phyloP scores from a whole-genome alignment of 2,329 filamentous ascomycete genomes.

The Aspergillus transmontanensis region DNA sequence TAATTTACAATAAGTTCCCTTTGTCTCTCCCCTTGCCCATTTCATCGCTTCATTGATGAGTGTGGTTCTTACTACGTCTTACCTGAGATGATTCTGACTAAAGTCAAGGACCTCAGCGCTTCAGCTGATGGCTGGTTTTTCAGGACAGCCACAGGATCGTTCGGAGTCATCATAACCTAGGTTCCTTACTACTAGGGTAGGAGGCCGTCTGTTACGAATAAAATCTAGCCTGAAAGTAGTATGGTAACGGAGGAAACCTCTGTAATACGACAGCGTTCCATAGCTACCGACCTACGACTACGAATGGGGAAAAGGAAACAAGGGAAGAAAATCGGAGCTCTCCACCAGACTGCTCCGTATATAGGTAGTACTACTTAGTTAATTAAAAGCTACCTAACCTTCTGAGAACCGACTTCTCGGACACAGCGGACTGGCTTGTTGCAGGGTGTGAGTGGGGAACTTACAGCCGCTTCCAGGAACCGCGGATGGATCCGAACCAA shows the following conservation, averaged over 20 bases:
- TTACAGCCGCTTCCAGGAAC: slow-evolving; percentile 31
- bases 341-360: slow-evolving; percentile 19
- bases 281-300: background rate
- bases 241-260: slow-evolving; percentile 6
- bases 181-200: background rate
- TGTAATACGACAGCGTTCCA: slow-evolving; percentile 7
- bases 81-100: background rate
- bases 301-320: slow-evolving; percentile 11
- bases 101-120: background rate
- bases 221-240: background rate
- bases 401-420: slow-evolving; percentile 34
- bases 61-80: background rate
- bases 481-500: slow-evolving; percentile 35
- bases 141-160: background rate
- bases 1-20: slow-evolving; percentile 1
- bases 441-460: slow-evolving; percentile 32
- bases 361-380: slow-evolving; percentile 9
- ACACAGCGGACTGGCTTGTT: slow-evolving; percentile 25
- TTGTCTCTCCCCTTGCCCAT: background rate
- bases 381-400: slow-evolving; percentile 23
- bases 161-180: background rate
- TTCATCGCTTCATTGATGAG: background rate
- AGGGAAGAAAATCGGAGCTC: slow-evolving; percentile 17
- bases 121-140: background rate
- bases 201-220: slow-evolving; percentile 8